Evolutionary conservation across 495 filamentous ascomycete genomes (phyloP).

Genomic region (Tuber brumale): DNA sequence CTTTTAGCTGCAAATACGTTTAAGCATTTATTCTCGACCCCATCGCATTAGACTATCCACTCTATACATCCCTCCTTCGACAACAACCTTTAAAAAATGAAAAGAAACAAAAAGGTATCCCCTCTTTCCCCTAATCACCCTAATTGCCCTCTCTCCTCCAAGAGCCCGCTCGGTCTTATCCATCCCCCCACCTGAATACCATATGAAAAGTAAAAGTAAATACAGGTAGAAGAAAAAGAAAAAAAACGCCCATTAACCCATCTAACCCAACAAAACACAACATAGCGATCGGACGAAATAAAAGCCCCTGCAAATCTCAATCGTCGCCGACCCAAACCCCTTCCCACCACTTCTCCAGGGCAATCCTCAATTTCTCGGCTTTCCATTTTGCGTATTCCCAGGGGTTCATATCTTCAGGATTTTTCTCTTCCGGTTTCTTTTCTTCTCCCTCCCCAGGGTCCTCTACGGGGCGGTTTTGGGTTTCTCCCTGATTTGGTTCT

Average conservation of each 20-base stretch:
- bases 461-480: neutral
- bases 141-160: neutral
- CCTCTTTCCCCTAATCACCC: neutral
- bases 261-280: constrained; percentile 1
- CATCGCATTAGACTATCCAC: neutral
- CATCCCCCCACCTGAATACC: neutral
- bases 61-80: neutral
- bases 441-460: constrained; percentile 9
- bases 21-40: neutral
- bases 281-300: neutral
- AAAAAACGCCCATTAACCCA: constrained; percentile 10
- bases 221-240: constrained; percentile 3
- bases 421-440: constrained; percentile 24
- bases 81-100: neutral
- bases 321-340: constrained; percentile 27
- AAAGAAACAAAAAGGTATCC: neutral
- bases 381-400: constrained; percentile 33
- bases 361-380: constrained; percentile 35
- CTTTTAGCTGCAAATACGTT: neutral
- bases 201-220: neutral
- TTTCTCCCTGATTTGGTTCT: constrained; percentile 28
- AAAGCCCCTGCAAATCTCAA: neutral
- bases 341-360: constrained; percentile 39
- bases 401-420: constrained; percentile 23
- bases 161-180: neutral